Evolutionary conservation across 257 asterid genomes (phyloP).

Genomic region (Voacanga thouarsii): DNA sequence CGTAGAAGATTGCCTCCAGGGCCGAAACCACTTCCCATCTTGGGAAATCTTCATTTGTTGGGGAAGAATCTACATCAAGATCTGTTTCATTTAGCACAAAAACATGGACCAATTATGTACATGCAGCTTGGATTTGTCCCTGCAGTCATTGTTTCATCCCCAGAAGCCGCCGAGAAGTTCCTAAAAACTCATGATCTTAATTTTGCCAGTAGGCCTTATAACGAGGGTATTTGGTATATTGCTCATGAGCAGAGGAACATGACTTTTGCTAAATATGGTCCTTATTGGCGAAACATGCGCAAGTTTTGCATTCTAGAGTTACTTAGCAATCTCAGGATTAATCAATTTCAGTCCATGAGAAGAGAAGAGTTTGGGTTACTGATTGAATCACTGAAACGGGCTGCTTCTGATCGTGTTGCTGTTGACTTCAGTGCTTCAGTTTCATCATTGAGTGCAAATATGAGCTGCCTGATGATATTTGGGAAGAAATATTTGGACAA

Average conservation of each 20-base stretch:
- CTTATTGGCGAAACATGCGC: conserved; percentile 25
- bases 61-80: conserved; percentile 27
- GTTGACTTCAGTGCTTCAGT: conserved; percentile 22
- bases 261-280: conserved; percentile 15
- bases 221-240: conserved; percentile 12
- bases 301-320: conserved; percentile 3
- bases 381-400: conserved; percentile 20
- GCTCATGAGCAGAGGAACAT: conserved; percentile 22
- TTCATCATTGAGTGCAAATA: conserved; percentile 15
- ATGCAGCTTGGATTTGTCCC: conserved; percentile 19
- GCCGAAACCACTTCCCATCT: conserved; percentile 23
- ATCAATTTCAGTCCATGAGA: conserved; percentile 24
- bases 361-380: conserved; percentile 16
- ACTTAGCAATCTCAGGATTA: conserved; percentile 1
- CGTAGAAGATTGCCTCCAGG: conserved; percentile 27
- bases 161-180: conserved; percentile 21
- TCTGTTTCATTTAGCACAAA: conserved; percentile 12
- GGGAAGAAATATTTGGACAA: conserved; percentile 25
- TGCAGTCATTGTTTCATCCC: conserved; percentile 20
- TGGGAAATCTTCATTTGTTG: conserved; percentile 23
- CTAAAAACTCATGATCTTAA: neutral
- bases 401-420: neutral
- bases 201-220: conserved; percentile 21
- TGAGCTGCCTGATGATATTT: conserved; percentile 28
- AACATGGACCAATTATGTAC: conserved; percentile 28